Percentiles rank a stretch among this genome's conserved stretches.
phyloP scores from a whole-genome alignment of 176 grass and related monocot genomes.

The Zea luxurians region DNA sequence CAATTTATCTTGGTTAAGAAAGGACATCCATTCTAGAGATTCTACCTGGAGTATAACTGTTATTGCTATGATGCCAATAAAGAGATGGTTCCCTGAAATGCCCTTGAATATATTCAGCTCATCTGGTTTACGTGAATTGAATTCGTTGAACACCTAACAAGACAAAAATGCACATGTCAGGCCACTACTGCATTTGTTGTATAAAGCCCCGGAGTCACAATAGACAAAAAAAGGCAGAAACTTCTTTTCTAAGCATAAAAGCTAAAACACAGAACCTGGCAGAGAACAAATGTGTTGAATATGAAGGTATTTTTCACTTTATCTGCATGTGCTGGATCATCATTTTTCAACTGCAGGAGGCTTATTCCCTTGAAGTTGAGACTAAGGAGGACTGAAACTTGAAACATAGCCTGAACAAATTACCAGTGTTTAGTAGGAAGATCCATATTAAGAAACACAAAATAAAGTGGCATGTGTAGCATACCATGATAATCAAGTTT shows the following conservation, averaged over 20 bases:
- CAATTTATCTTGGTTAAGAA: not conserved
- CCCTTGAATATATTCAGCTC: slow-evolving; percentile 86
- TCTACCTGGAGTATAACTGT: slow-evolving; percentile 81
- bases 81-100: slow-evolving; percentile 63
- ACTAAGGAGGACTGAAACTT: slow-evolving; percentile 76
- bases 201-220: slow-evolving; percentile 7
- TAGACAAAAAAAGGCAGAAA: slow-evolving; percentile 26
- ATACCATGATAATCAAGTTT: slow-evolving; percentile 90
- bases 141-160: slow-evolving; percentile 81
- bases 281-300: slow-evolving; percentile 97
- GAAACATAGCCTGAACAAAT: slow-evolving; percentile 69
- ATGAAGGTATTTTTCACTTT: slow-evolving; percentile 92
- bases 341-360: slow-evolving; percentile 68
- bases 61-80: slow-evolving; percentile 62
- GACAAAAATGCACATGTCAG: slow-evolving; percentile 20
- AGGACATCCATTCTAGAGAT: not conserved
- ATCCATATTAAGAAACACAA: not conserved
- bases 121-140: slow-evolving; percentile 85
- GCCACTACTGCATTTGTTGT: not conserved
- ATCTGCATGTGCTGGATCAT: slow-evolving; percentile 62
- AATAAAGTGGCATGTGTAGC: slow-evolving; percentile 2
- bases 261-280: slow-evolving; percentile 49
- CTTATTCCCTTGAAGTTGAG: slow-evolving; percentile 75
- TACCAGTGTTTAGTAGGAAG: slow-evolving; percentile 16
- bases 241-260: not conserved